Base-by-base conservation (phyloP, 208 protist genomes). In the Crithidia sp. region DNA sequence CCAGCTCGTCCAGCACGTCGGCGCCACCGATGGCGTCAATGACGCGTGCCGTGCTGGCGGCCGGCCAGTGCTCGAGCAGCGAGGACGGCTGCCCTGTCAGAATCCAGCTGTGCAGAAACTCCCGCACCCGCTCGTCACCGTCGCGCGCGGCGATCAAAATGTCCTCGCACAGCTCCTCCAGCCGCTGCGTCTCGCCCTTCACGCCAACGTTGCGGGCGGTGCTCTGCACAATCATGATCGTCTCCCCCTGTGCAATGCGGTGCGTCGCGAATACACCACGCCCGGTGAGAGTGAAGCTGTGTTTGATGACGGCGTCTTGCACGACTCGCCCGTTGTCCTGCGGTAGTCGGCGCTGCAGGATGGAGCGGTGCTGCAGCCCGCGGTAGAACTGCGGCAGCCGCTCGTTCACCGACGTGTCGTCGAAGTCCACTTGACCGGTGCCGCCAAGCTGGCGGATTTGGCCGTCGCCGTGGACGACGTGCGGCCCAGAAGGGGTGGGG, bases 351-450 rank as follows among this genome's bases (percentile, higher is more conserved):
- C 74, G 82, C 47, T 85, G 78, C 45, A 95, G 43, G 39, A 90
- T 71, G 17, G 85, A 89, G 52, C 71, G 81, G 67, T 96, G 88
- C 55, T 90, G 87, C 62, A 95, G 75, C 10, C 92, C 92, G 28
- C 90, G 84, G 65, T 84, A 94, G 43, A 69, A 65, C 45, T 36
- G 36, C 17, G 86, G 88, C 50, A 65, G 54, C 54, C 66, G 66
- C 41, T 84, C 73, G 45, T 81, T 59, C 17, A 83, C 52, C 19
- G 67, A 68, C 19, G 14, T 61, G 60, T 83, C 77, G 37, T 94
- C 88, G 72, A 96, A 96, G 71, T 90, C 90, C 7, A 96, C 90
- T 75, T 96, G 88, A 16, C 92, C 92, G 2, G 85, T 92, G 16
- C 91, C 91, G 13, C 81, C 90, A 39, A 79, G 76, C 47, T 90